Evolutionary conservation across 106 monocot genomes (phyloP), one percentile per base, ranked within the genome.

Genomic region (Dioscorea zingiberensis): DNA sequence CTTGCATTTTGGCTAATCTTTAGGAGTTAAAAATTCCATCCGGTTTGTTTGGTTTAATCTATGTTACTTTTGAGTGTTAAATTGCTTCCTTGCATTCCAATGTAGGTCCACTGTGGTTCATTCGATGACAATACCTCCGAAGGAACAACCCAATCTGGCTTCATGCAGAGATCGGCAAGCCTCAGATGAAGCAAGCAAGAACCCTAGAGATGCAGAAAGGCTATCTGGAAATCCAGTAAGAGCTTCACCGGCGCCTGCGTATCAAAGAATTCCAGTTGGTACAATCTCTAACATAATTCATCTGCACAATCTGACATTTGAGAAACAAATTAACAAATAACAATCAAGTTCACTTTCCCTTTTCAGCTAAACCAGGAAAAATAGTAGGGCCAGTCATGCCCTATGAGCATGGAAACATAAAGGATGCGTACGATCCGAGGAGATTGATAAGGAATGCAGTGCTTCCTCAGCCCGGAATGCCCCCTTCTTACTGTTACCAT

Each of bases 361-460:
- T 66, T 70, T 38, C 87, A 85, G 91, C 85, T 60, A 88, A 75
- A 57, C 86, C 83, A 7, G 91, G 91, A 28, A 95, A 83, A 72
- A 73, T 73, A 23, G 75, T 85, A 25, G 90, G 94, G 13, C 82
- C 90, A 27, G 85, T 88, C 21, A 58, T 85, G 58, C 77, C 83
- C 8, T 86, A 77, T 32, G 91, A 97, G 48, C 85, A 79, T 59
- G 64, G 74, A 8, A 68, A 59, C 28, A 18, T 74, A 1, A 71
- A 78, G 57, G 87, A 83, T 44, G 56, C 67, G 2, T 84, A 91
- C 54, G 88, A 88, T 70, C 81, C 80, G 7, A 72, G 81, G 51
- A 74, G 88, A 75, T 55, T 81, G 53, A 75, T 87, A 22, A 74
- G 85, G 71, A 87, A 83, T 59, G 7, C 76, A 1, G 71, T 69